phyloP scores from a whole-genome alignment of 2,329 filamentous ascomycete genomes.

The Arthrobotrys iridis region DNA sequence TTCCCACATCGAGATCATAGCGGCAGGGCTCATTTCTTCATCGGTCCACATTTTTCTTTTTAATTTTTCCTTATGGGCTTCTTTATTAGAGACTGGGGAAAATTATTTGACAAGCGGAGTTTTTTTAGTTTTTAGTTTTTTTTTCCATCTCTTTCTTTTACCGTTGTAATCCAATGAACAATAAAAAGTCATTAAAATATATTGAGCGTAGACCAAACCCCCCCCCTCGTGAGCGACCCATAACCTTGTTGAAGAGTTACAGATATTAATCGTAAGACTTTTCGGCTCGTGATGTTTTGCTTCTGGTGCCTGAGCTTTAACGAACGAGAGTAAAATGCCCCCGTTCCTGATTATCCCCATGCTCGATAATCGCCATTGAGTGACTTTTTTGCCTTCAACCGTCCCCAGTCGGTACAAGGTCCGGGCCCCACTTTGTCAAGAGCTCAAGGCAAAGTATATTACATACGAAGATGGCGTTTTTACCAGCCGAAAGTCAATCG shows the following conservation, averaged over 20 bases:
- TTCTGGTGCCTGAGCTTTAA: slow-evolving; percentile 24
- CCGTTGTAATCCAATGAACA: slow-evolving; percentile 6
- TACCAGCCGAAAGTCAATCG: slow-evolving; percentile 29
- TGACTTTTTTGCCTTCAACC: slow-evolving; percentile 31
- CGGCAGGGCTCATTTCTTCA: slow-evolving; percentile 47
- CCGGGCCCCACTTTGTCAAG: slow-evolving; percentile 25
- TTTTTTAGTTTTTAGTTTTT: slow-evolving; percentile 24
- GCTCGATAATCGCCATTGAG: slow-evolving; percentile 31
- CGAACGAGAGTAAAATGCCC: not conserved
- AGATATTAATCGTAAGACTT: slow-evolving; percentile 7
- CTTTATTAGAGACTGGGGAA: slow-evolving; percentile 50
- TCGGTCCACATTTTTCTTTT: slow-evolving; percentile 27
- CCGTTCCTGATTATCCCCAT: slow-evolving; percentile 39
- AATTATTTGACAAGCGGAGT: slow-evolving; percentile 53
- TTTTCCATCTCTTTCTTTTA: slow-evolving; percentile 10
- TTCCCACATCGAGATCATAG: slow-evolving; percentile 48
- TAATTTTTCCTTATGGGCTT: slow-evolving; percentile 42
- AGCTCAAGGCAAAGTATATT: slow-evolving; percentile 46
- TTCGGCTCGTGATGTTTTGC: slow-evolving; percentile 27
- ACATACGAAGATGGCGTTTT: slow-evolving; percentile 49
- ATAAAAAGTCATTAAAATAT: slow-evolving; percentile 43
- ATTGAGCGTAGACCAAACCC: not conserved
- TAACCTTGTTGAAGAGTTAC: slow-evolving; percentile 10
- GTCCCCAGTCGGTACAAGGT: not conserved
- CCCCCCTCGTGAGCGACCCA: not conserved